These are phyloP conservation scores for Venturia pyrina DNA, from an alignment of 2,329 filamentous ascomycete genomes.

Conservation along the genomic window DNA sequence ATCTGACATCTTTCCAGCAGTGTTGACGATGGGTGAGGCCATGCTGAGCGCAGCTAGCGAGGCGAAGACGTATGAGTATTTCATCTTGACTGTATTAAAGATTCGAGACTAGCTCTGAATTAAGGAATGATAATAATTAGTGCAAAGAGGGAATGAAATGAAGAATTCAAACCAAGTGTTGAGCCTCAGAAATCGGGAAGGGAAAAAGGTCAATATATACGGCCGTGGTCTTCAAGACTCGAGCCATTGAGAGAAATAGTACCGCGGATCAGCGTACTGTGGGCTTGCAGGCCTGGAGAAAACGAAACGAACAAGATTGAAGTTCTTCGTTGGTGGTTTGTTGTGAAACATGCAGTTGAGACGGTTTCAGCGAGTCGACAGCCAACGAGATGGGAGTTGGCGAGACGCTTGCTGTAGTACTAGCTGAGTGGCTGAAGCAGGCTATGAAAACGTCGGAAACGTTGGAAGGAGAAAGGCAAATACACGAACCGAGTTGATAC, in stretches of 20 bases:
- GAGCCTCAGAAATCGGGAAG: neutral
- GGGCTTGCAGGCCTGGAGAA: neutral
- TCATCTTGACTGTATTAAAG: conserved; percentile 2
- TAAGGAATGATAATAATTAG: neutral
- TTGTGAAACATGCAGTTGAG: neutral
- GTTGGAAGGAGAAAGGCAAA: neutral
- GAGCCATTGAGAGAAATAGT: neutral
- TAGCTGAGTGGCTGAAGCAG: conserved; percentile 1
- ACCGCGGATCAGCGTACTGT: neutral
- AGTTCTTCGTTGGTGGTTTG: neutral
- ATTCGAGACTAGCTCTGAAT: conserved; percentile 8
- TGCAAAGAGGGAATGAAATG: neutral
- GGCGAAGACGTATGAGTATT: conserved; percentile 2
- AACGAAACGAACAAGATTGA: neutral
- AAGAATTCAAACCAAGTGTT: neutral
- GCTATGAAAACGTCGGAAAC: neutral
- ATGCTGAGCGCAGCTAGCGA: neutral
- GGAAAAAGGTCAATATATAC: neutral
- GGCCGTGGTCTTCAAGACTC: neutral
- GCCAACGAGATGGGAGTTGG: neutral
- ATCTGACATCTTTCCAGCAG: conserved; percentile 2
- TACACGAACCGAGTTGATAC: conserved; percentile 1
- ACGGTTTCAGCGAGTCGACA: neutral
- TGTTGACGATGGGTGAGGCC: conserved; percentile 5
- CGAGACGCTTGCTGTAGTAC: conserved; percentile 1